Conservation (phyloP, 768 basidiomycete species). For the Agaricus bisporus region DNA sequence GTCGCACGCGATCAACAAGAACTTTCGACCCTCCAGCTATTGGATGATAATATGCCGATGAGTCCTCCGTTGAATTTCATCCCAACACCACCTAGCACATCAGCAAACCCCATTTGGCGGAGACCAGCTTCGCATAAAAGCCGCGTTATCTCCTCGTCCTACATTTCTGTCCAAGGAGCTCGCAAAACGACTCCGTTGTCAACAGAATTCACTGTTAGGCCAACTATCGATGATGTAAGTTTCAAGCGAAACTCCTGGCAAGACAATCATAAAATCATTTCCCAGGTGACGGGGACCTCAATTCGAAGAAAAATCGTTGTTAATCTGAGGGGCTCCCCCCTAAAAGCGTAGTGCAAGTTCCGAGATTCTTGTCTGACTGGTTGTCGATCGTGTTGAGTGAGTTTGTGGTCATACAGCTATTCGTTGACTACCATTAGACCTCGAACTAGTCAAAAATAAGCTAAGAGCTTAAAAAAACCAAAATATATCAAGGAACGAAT, state of each 20-base stretch:
- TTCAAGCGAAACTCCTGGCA: neutral
- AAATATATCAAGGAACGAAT: neutral
- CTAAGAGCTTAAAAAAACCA: neutral
- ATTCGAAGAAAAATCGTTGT: constrained; percentile 32
- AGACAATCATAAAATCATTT: neutral
- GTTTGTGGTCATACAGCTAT: neutral
- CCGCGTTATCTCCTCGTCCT: constrained; percentile 23
- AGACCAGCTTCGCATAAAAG: constrained; percentile 18
- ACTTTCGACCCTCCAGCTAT: constrained; percentile 20
- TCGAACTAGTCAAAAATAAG: neutral
- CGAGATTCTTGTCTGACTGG: neutral
- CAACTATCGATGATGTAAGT: constrained; percentile 5
- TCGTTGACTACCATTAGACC: neutral
- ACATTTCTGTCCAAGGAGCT: constrained; percentile 20
- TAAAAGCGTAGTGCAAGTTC: neutral
- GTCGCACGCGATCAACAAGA: constrained; percentile 59
- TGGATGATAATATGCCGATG: constrained; percentile 14
- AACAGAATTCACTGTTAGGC: neutral
- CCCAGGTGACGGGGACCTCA: constrained; percentile 22
- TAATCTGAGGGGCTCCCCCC: constrained; percentile 20
- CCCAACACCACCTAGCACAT: constrained; percentile 19
- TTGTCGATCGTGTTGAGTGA: neutral
- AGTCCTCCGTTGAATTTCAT: constrained; percentile 21
- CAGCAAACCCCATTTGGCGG: constrained; percentile 14
- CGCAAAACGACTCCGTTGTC: constrained; percentile 10